Conservation (phyloP, 331 rosid genomes). For the Pyrus hybrid region DNA sequence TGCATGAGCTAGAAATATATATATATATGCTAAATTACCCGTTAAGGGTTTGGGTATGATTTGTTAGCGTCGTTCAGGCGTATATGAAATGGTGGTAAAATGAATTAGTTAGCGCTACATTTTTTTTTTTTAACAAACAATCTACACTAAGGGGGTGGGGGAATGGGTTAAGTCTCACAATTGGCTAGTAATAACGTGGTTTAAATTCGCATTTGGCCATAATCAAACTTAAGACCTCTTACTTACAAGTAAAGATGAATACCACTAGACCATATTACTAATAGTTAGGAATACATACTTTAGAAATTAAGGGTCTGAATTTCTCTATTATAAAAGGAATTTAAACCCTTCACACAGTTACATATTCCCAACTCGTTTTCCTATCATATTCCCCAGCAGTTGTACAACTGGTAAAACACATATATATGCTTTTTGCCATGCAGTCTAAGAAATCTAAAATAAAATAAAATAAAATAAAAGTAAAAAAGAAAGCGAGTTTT, state of each 20-base stretch:
- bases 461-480: neutral
- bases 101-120: neutral
- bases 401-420: neutral
- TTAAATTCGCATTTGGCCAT: no score
- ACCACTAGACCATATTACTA: no score
- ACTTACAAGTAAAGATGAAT: no score
- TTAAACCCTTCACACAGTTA: neutral
- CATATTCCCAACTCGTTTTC: neutral
- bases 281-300: neutral
- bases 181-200: no score
- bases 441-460: neutral
- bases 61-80: neutral
- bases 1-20: neutral
- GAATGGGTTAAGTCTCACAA: no score
- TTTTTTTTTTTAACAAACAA: no score
- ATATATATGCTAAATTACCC: neutral
- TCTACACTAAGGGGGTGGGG: no score
- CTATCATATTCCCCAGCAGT: neutral
- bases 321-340: neutral
- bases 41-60: neutral
- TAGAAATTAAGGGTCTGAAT: neutral
- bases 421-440: neutral
- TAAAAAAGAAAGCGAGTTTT: no score
- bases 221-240: no score
- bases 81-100: neutral